Base-by-base conservation (phyloP, 2,329 filamentous ascomycete genomes). In the Aureobasidium sp. region DNA sequence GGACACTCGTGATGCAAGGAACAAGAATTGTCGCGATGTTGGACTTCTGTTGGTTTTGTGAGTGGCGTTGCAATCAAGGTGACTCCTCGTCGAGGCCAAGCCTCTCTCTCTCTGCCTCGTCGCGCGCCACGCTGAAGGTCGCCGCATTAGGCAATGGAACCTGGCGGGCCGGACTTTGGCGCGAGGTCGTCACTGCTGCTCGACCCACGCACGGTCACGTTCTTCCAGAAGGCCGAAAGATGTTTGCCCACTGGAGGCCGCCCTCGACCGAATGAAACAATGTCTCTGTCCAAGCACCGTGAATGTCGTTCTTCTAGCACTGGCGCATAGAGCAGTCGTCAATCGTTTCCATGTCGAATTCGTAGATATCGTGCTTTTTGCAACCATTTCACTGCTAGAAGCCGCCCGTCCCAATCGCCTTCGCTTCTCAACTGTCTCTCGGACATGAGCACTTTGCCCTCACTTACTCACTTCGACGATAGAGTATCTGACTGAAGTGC, bases 221-320 rank as follows among this genome's bases (percentile, higher is more conserved):
- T 57, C 11, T 57, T 57, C 53, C 53, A 57, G 53, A 57, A 57
- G 53, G 53, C 53, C 53, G 53, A 45, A 45, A 57, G 39, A 57
- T 57, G 53, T 57, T 57, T 57, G 53, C 53, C 53, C 25, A 36
- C 27, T 34, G 34, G 45, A 29, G 51, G n/a, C 51, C 42, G 37
- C 51, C 20, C 53, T 45, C 37, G 22, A 25, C 22, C 39, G 41
- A 57, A 29, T 25, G 27, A 29, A 17, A 53, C 41, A 57, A 57
- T 57, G 51, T 29, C 17, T n/a, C 51, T 37, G 22, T 12, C 20
- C 25, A 15, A 22, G 51, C 51, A 55, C 37, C 51, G 25, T 55
- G 37, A n/a, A 55, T 31, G 51, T 42, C 20, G 15, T 55, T 20
- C 25, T 15, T 37, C 27, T 20, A 42, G 37, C 22, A 55, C 34